A percentile compares a stretch with the other conserved stretches of the same genome.
Evolutionary conservation across 1,284 basidiomycete genomes (phyloP).

Genomic region (Apiotrichum mycotoxinovorans): DNA sequence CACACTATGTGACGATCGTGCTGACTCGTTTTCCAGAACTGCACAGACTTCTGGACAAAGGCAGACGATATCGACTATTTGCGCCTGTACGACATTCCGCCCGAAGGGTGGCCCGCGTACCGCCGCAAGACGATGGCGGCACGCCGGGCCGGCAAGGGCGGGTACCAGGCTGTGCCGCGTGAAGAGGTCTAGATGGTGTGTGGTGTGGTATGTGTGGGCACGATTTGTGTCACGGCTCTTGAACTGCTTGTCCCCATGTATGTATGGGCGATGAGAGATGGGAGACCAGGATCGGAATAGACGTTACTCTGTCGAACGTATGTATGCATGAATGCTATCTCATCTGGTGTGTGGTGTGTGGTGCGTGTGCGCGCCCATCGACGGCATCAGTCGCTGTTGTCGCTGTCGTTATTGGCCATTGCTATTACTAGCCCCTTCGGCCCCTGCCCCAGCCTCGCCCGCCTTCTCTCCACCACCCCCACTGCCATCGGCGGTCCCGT

Average conservation of each 20-base stretch:
- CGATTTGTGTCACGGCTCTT: too few species aligned
- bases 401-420: too few species aligned
- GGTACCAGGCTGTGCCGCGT: constrained; percentile 33
- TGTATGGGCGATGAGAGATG: too few species aligned
- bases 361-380: too few species aligned
- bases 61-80: constrained; percentile 86
- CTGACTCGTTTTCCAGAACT: constrained; percentile 58
- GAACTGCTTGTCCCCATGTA: not conserved
- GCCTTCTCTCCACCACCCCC: not conserved
- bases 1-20: not conserved
- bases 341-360: too few species aligned
- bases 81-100: constrained; percentile 80
- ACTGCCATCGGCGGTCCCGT: not conserved
- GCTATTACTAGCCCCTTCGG: too few species aligned
- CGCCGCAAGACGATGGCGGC: constrained; percentile 24
- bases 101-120: constrained; percentile 57
- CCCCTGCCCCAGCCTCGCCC: too few species aligned
- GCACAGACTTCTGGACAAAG: constrained; percentile 90
- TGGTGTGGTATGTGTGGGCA: too few species aligned
- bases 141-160: constrained; percentile 22
- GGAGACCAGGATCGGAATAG: not conserved
- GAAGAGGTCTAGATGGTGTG: constrained; percentile 38
- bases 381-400: not conserved
- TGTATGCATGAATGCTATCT: constrained; percentile 5
- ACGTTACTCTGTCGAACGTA: not conserved